Percentiles rank a stretch among this genome's conserved stretches.
Conservation (phyloP, 495 filamentous ascomycete species). For the Tuber borchii region DNA sequence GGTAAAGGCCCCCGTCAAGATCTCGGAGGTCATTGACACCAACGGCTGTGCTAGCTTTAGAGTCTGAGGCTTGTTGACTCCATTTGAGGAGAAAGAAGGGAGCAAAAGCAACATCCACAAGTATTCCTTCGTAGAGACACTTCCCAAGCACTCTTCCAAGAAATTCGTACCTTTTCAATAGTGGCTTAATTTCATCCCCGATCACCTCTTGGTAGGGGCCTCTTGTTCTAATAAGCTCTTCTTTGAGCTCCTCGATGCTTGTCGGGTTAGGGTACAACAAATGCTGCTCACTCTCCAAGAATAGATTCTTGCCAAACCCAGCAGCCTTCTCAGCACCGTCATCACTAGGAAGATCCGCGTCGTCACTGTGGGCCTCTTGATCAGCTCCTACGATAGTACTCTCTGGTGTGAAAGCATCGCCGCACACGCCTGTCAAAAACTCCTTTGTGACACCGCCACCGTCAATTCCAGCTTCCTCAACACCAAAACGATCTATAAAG, state of each 20-base stretch:
- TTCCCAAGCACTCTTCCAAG: slow-evolving; percentile 89
- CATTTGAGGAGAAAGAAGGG: slow-evolving; percentile 95
- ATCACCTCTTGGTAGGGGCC: slow-evolving; percentile 48
- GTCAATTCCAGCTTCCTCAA: slow-evolving; percentile 87
- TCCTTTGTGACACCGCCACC: slow-evolving; percentile 97
- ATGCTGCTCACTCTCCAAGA: slow-evolving; percentile 82
- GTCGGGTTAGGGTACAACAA: slow-evolving; percentile 83
- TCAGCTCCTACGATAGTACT: slow-evolving; percentile 44
- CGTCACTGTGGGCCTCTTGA: slow-evolving; percentile 4
- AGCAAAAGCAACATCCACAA: slow-evolving; percentile 89
- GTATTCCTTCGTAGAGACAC: slow-evolving; percentile 94
- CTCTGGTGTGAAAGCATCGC: slow-evolving; percentile 72
- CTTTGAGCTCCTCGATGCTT: slow-evolving; percentile 65
- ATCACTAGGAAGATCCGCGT: neutral
- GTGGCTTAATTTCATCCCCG: slow-evolving; percentile 52
- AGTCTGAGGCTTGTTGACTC: slow-evolving; percentile 42
- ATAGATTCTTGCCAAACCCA: slow-evolving; percentile 49
- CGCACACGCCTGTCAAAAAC: slow-evolving; percentile 85
- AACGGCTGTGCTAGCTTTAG: slow-evolving; percentile 61
- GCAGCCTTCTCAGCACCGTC: slow-evolving; percentile 7
- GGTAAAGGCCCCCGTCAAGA: slow-evolving; percentile 87
- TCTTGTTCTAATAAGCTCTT: slow-evolving; percentile 52
- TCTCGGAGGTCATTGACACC: slow-evolving; percentile 91
- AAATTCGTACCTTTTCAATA: slow-evolving; percentile 80
- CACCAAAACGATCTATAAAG: slow-evolving; percentile 86